Base-by-base conservation (phyloP, 2,329 filamentous ascomycete genomes). In the Nemania abortiva region DNA sequence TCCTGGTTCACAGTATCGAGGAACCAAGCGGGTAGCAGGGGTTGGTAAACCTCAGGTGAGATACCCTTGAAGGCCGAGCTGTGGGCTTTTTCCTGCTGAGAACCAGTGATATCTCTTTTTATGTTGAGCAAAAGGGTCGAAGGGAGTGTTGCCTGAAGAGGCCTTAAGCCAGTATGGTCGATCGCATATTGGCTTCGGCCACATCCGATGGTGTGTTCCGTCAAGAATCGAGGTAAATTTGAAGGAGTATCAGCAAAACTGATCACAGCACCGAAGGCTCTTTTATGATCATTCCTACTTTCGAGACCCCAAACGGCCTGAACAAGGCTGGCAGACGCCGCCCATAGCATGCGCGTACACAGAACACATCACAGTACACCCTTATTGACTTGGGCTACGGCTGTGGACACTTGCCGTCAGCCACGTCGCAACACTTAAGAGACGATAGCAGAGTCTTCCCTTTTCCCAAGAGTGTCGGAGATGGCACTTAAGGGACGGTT, bases 61-160 rank as follows among this genome's bases (percentile, higher is more conserved):
- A 67, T 49, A 71, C 64, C 73, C 73, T 70, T 70, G 71, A 63
- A 71, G 59, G 66, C 68, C 70, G 71, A 73, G 72, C 69, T 70
- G 67, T 64, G 66, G 67, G 63, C 57, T n/a, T n/a, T 63, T 67
- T 72, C 62, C 61, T 60, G 69, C 53, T 42, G 61, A 64, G 68
- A 60, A 45, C 74, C 70, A 72, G 71, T 74, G 72, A 73, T 61
- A 65, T 66, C 59, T 65, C 29, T 55, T 70, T 61, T 64, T 37
- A 57, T 60, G 57, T 64, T 37, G 58, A 73, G 69, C 31, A 63
- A 64, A 54, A 56, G 42, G 27, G 65, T 62, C 37, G 49, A 56
- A 42, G 54, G 45, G 65, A 56, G 63, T 76, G 75, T 71, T 75
- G 74, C 73, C 75, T 76, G 71, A 74, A 66, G 55, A 49, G 27